Evolutionary conservation across 2,329 filamentous ascomycete genomes (phyloP).

Genomic region (Apiospora hydei): DNA sequence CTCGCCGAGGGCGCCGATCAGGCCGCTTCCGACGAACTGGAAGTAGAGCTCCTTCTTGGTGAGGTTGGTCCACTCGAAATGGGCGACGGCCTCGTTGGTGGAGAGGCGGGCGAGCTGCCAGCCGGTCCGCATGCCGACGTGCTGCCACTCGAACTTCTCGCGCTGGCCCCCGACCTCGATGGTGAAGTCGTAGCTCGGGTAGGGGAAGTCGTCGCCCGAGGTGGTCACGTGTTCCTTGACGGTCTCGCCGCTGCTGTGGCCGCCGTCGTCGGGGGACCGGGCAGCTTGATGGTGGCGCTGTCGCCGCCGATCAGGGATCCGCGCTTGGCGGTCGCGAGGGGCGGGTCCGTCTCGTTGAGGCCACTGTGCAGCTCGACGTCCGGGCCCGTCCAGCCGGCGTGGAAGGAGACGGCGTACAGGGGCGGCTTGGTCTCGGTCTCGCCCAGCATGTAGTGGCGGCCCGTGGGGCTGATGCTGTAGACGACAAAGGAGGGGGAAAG

Average conservation of each 20-base stretch:
- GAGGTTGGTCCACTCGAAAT: slow-evolving; percentile 42
- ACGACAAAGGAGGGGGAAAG: slow-evolving; percentile 44
- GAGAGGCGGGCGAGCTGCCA: slow-evolving; percentile 51
- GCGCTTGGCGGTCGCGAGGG: slow-evolving; percentile 40
- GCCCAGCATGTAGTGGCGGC: slow-evolving; percentile 38
- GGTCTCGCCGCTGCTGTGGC: slow-evolving; percentile 28
- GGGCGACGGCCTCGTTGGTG: slow-evolving; percentile 52
- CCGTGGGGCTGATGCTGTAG: slow-evolving; percentile 35
- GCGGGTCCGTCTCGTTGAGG: slow-evolving; percentile 36
- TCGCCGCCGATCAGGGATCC: background rate
- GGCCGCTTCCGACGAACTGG: slow-evolving; percentile 48
- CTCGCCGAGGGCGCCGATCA: slow-evolving; percentile 48
- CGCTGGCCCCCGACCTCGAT: slow-evolving; percentile 42
- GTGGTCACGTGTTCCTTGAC: slow-evolving; percentile 26
- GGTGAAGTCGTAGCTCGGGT: slow-evolving; percentile 41
- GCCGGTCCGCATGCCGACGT: slow-evolving; percentile 42
- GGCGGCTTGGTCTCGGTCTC: slow-evolving; percentile 39
- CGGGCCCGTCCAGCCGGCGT: slow-evolving; percentile 37
- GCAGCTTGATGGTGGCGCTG: background rate
- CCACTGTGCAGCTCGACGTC: slow-evolving; percentile 46
- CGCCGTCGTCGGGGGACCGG: slow-evolving; percentile 35
- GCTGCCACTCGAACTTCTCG: slow-evolving; percentile 53
- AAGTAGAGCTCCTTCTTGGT: slow-evolving; percentile 47
- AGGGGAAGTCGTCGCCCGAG: slow-evolving; percentile 19
- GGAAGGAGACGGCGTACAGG: slow-evolving; percentile 42